phyloP scores from a whole-genome alignment of 2,329 filamentous ascomycete species.

The Diaporthe eres region DNA sequence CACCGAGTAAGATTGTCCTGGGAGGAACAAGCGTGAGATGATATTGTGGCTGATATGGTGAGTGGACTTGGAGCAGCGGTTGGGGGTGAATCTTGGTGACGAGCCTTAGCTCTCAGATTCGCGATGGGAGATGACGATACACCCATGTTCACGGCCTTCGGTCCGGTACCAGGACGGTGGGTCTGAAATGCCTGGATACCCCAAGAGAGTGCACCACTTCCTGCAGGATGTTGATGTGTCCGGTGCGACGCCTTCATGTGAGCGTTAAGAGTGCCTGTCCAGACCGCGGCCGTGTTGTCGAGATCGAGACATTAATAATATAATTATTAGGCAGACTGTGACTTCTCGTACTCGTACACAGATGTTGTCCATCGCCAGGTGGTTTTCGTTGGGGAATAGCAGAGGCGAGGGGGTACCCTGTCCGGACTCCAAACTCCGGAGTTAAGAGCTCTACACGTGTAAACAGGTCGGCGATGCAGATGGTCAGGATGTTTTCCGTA shows the following conservation, averaged over 20 bases:
- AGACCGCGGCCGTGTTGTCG: neutral
- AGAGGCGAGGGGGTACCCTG: neutral
- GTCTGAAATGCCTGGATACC: neutral
- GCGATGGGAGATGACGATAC: conserved; percentile 8
- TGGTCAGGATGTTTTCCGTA: neutral
- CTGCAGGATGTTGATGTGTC: neutral
- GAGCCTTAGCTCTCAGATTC: conserved; percentile 31
- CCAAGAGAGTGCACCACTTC: neutral
- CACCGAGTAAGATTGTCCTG: too few species aligned
- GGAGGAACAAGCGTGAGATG: neutral
- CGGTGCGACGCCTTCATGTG: neutral
- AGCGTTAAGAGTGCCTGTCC: neutral
- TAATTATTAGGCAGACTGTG: too few species aligned
- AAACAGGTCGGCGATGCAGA: neutral
- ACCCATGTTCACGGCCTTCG: conserved; percentile 8
- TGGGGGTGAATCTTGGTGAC: conserved; percentile 7
- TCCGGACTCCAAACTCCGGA: neutral
- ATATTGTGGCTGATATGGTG: neutral
- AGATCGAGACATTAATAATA: neutral
- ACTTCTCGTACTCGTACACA: neutral
- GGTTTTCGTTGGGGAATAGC: neutral
- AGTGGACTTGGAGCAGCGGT: neutral
- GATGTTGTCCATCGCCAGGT: neutral
- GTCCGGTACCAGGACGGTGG: conserved; percentile 18
- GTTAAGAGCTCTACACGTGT: neutral